phyloP scores from a whole-genome alignment of 169 alveolate genomes.

The Hepatocystis sp. region DNA sequence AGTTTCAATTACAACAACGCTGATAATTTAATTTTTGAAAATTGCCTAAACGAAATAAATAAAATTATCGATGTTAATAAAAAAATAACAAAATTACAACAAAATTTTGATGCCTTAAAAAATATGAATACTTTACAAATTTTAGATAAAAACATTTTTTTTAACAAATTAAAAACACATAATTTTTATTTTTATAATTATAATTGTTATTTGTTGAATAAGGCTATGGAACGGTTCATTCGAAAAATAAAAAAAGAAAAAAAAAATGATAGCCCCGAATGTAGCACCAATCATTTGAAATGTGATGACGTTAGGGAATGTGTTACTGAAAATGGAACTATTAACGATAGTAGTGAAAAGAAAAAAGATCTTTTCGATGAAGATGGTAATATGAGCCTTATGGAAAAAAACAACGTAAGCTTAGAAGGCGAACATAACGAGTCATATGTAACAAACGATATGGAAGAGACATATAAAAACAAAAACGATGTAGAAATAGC shows the following conservation, averaged over 20 bases:
- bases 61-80: slow-evolving; percentile 52
- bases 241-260: background rate
- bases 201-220: slow-evolving; percentile 8
- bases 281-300: no score
- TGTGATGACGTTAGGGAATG: no score
- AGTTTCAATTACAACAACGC: background rate
- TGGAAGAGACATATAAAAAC: no score
- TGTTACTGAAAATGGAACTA: no score
- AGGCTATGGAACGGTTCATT: slow-evolving; percentile 27
- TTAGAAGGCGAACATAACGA: background rate
- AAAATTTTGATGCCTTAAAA: slow-evolving; percentile 55
- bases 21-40: slow-evolving; percentile 6
- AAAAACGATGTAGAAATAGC: background rate
- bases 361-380: background rate
- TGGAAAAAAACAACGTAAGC: background rate
- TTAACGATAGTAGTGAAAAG: background rate
- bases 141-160: slow-evolving; percentile 20
- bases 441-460: no score
- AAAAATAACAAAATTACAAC: slow-evolving; percentile 29
- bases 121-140: slow-evolving; percentile 20
- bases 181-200: slow-evolving; percentile 26
- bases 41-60: slow-evolving; percentile 21
- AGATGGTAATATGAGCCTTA: background rate
- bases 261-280: background rate
- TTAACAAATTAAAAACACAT: slow-evolving; percentile 16